Evolutionary conservation across 345 rosid species (phyloP).

Genomic region (Camelina sativa): DNA sequence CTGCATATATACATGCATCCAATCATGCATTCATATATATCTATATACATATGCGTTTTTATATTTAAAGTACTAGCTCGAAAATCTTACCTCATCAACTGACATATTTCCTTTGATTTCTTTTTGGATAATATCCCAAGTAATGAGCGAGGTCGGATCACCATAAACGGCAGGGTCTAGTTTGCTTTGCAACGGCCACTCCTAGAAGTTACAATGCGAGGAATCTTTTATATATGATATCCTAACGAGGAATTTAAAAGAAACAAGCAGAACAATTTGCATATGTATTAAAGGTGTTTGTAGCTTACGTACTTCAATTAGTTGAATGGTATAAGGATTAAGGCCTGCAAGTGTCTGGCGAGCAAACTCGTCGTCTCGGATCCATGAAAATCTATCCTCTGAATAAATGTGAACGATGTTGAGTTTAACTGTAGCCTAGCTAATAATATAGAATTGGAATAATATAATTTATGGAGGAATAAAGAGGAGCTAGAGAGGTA

Average conservation of each 20-base stretch:
- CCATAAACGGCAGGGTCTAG: conserved; percentile 75
- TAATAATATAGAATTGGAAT: not conserved
- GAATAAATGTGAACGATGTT: conserved; percentile 15
- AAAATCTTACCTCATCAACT: conserved; percentile 57
- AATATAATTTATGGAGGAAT: not conserved
- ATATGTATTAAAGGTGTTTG: too few relatives aligned
- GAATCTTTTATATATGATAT: not conserved
- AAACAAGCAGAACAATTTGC: too few relatives aligned
- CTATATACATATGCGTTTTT: not conserved
- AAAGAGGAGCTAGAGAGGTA: not conserved
- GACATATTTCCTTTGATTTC: conserved; percentile 61
- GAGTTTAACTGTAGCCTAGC: not conserved
- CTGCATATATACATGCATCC: conserved; percentile 11
- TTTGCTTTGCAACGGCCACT: conserved; percentile 81
- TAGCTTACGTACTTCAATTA: conserved; percentile 1
- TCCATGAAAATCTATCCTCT: conserved; percentile 82
- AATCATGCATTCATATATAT: not conserved
- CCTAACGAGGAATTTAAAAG: too few relatives aligned
- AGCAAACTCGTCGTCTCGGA: conserved; percentile 75
- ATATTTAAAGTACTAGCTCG: too few relatives aligned
- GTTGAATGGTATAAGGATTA: conserved; percentile 61
- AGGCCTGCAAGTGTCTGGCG: conserved; percentile 83
- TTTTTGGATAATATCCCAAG: conserved; percentile 55
- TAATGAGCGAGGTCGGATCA: conserved; percentile 65
- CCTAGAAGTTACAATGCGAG: conserved; percentile 45